phyloP scores from a whole-genome alignment of 1,284 basidiomycete species.

The Boletus sp. region DNA sequence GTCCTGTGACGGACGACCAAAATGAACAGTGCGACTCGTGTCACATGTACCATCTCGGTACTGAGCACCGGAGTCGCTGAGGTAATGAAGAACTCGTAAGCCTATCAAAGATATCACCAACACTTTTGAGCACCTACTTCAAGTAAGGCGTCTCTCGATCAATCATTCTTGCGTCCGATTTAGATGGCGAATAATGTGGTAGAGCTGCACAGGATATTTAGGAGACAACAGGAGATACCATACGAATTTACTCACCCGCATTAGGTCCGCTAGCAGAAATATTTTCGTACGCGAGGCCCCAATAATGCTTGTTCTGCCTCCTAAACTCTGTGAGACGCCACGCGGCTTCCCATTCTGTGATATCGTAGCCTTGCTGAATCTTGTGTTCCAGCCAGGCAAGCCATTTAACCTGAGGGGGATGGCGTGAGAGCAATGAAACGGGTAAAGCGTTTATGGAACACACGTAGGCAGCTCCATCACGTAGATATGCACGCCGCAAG shows the following conservation, averaged over 20 bases:
- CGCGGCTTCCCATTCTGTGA: conserved; percentile 92
- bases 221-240: neutral
- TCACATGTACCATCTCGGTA: conserved; percentile 92
- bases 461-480: conserved; percentile 93
- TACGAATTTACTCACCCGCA: conserved; percentile 48
- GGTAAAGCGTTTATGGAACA: conserved; percentile 29
- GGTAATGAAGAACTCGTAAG: conserved; percentile 22
- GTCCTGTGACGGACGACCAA: conserved; percentile 78
- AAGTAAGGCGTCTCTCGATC: conserved; percentile 82
- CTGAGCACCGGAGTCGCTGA: conserved; percentile 86
- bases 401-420: conserved; percentile 56
- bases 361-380: conserved; percentile 70
- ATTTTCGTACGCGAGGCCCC: conserved; percentile 91
- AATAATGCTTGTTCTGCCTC: conserved; percentile 71
- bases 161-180: conserved; percentile 70
- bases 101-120: conserved; percentile 10
- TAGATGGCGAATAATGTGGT: conserved; percentile 88
- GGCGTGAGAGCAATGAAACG: conserved; percentile 15
- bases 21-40: conserved; percentile 88
- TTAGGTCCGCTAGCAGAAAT: conserved; percentile 92
- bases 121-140: conserved; percentile 56
- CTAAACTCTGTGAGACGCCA: conserved; percentile 82
- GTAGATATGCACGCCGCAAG: conserved; percentile 79
- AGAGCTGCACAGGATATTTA: conserved; percentile 50
- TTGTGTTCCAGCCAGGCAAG: conserved; percentile 91